Conservation (phyloP, 2,329 filamentous ascomycete species). For the Penicillium fuscoglaucum region DNA sequence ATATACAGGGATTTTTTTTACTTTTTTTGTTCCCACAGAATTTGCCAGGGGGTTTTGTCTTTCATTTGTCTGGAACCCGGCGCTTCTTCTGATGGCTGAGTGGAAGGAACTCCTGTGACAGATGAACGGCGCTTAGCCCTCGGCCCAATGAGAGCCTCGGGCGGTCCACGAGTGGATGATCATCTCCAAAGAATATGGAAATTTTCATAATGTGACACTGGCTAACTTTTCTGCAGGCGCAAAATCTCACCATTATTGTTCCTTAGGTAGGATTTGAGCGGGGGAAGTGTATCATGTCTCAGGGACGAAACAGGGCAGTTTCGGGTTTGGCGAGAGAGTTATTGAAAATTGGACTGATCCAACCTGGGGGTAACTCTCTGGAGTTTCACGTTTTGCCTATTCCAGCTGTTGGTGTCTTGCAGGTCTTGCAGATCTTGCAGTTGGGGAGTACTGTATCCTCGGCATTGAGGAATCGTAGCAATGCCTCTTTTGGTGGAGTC, state of each 20-base stretch:
- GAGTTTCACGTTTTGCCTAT: constrained; percentile 1
- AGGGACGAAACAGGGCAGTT: constrained; percentile 6
- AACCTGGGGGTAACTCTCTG: not conserved
- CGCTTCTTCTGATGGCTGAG: constrained; percentile 8
- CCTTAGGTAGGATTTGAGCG: not conserved
- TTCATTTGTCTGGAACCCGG: constrained; percentile 6
- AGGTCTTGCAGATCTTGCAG: not conserved
- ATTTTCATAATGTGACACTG: constrained; percentile 1
- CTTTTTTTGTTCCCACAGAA: not conserved
- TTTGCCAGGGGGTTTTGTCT: constrained; percentile 1
- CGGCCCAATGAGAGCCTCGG: constrained; percentile 2
- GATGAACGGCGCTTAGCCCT: constrained; percentile 11
- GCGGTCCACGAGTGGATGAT: not conserved
- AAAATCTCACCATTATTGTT: not conserved
- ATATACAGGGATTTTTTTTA: not conserved
- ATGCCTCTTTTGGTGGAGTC: constrained; percentile 3
- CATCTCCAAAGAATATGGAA: not conserved
- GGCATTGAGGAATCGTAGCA: not conserved
- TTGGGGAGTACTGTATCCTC: not conserved
- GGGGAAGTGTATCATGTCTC: not conserved
- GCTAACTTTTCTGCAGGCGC: not conserved
- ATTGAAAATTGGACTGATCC: constrained; percentile 4
- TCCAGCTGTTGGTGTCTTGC: not conserved
- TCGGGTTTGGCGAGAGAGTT: constrained; percentile 1
- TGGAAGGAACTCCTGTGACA: constrained; percentile 12